Conservation (phyloP, 2,329 filamentous ascomycete genomes). For the Botrytis medusae region DNA sequence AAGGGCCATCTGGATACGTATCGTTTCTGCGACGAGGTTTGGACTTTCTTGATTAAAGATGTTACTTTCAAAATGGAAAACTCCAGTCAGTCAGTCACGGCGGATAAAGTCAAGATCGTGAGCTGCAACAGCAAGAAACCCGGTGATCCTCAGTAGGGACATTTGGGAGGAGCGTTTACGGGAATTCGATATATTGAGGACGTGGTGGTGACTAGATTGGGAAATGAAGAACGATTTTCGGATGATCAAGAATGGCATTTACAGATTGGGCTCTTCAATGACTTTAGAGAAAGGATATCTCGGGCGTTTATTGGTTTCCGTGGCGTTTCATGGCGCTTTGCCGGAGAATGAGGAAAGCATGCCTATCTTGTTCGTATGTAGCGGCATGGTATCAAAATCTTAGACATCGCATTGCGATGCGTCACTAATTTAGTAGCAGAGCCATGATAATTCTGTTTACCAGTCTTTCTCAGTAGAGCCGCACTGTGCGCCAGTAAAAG, state of each 20-base stretch:
- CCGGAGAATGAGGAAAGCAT: slow-evolving; percentile 3
- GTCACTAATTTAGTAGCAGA: slow-evolving; percentile 8
- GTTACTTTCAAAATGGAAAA: slow-evolving; percentile 97
- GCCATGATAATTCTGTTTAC: neutral
- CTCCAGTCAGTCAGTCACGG: slow-evolving; percentile 66
- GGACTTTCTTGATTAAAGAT: slow-evolving; percentile 98
- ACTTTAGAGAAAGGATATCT: slow-evolving; percentile 11
- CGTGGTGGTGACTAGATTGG: neutral
- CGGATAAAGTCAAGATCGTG: slow-evolving; percentile 97
- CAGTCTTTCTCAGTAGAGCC: neutral
- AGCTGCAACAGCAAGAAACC: slow-evolving; percentile 91
- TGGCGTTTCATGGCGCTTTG: slow-evolving; percentile 10
- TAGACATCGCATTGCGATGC: slow-evolving; percentile 9
- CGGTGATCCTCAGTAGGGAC: slow-evolving; percentile 49
- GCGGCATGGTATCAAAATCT: neutral
- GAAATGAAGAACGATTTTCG: neutral
- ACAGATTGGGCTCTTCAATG: slow-evolving; percentile 2
- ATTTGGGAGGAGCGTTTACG: neutral
- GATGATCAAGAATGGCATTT: neutral
- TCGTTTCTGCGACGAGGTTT: slow-evolving; percentile 98
- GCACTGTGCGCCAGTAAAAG: neutral
- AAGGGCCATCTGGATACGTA: slow-evolving; percentile 97
- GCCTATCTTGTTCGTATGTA: neutral
- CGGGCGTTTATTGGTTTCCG: slow-evolving; percentile 4
- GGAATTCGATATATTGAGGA: neutral